A percentile compares a stretch with the other conserved stretches of the same genome.
Conservation (phyloP, 2,329 filamentous ascomycete genomes). For the Neodidymelliopsis sp. region DNA sequence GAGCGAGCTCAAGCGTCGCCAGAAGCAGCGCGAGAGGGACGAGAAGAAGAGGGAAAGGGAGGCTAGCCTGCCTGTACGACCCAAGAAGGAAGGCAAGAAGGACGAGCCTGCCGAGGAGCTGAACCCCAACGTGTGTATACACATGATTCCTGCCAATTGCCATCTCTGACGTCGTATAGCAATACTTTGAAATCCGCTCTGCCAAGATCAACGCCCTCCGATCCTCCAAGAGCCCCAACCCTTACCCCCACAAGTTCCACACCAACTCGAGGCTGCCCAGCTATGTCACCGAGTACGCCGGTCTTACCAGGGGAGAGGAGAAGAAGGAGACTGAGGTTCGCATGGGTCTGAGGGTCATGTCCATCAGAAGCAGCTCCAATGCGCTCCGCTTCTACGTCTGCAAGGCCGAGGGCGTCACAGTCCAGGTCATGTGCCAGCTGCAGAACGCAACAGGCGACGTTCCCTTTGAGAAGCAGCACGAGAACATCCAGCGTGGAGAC, state of each 20-base stretch:
- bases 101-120: conserved; percentile 74
- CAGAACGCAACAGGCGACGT: conserved; percentile 75
- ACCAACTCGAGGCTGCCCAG: conserved; percentile 82
- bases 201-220: conserved; percentile 79
- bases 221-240: conserved; percentile 76
- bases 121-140: conserved; percentile 70
- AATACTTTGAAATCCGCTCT: conserved; percentile 97
- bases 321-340: conserved; percentile 77
- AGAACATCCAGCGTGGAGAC: conserved; percentile 87
- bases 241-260: conserved; percentile 91
- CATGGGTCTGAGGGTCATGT: conserved; percentile 85
- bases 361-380: conserved; percentile 31
- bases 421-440: conserved; percentile 92
- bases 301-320: conserved; percentile 87
- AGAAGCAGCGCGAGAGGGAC: conserved; percentile 93
- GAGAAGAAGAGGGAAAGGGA: conserved; percentile 86
- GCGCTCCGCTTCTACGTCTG: conserved; percentile 43
- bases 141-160: conserved; percentile 16
- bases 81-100: conserved; percentile 65
- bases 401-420: conserved; percentile 74
- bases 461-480: conserved; percentile 86
- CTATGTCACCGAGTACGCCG: conserved; percentile 78
- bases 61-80: conserved; percentile 68
- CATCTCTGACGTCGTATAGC: conserved; percentile 54
- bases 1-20: conserved; percentile 81